phyloP scores from a whole-genome alignment of 2,329 filamentous ascomycete species.

The Clonostachys rhizophaga region DNA sequence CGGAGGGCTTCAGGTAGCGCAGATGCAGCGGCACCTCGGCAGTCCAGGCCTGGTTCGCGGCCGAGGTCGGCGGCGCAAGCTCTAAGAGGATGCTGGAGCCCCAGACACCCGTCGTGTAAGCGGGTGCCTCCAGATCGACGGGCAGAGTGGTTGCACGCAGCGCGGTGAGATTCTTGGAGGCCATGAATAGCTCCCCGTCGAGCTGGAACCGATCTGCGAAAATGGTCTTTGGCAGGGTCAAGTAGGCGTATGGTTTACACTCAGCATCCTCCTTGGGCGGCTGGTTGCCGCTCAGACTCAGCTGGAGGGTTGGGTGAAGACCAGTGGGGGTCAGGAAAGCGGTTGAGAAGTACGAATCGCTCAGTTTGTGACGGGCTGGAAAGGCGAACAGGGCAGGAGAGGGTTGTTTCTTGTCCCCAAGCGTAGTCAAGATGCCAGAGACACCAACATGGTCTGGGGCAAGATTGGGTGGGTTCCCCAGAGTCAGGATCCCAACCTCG shows the following conservation, averaged over 20 bases:
- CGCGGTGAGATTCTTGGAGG: conserved; percentile 72
- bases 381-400: conserved; percentile 80
- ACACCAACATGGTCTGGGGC: conserved; percentile 73
- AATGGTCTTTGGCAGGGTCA: conserved; percentile 75
- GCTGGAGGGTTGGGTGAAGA: conserved; percentile 75
- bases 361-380: conserved; percentile 69
- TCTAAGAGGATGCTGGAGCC: conserved; percentile 75
- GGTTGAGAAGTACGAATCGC: conserved; percentile 52
- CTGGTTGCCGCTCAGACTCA: conserved; percentile 52
- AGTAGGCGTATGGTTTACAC: conserved; percentile 73
- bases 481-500: conserved; percentile 76
- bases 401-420: conserved; percentile 65
- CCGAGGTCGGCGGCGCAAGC: conserved; percentile 49
- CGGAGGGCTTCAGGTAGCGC: conserved; percentile 68
- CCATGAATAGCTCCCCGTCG: conserved; percentile 68
- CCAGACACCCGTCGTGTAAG: conserved; percentile 73
- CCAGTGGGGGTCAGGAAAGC: conserved; percentile 69
- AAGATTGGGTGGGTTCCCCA: conserved; percentile 51
- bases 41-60: conserved; percentile 47
- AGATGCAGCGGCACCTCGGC: conserved; percentile 78
- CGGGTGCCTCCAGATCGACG: conserved; percentile 86
- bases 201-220: conserved; percentile 91
- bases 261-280: conserved; percentile 41
- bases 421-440: conserved; percentile 71
- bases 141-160: conserved; percentile 45